These are phyloP conservation scores for Arachis stenosperma DNA, from an alignment of 306 rosid species.

Conservation along the genomic window DNA sequence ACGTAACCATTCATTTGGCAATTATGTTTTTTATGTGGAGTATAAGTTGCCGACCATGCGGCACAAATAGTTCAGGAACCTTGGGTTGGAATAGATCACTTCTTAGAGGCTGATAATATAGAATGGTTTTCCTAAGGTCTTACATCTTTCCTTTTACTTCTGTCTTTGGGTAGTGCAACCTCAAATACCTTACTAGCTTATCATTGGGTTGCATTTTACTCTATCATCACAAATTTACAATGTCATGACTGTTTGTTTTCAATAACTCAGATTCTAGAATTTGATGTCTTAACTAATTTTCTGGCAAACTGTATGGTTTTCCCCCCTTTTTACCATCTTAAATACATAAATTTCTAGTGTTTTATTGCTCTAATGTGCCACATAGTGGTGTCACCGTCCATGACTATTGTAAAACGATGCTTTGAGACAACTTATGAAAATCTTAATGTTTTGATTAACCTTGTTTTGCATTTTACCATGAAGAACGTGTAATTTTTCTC, in stretches of 20 bases:
- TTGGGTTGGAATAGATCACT: too few relatives aligned
- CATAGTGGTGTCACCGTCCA: background rate
- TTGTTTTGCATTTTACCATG: slow-evolving; percentile 25
- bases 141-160: too few relatives aligned
- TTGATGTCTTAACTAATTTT: slow-evolving; percentile 25
- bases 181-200: slow-evolving; percentile 5
- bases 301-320: background rate
- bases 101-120: too few relatives aligned
- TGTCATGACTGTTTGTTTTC: slow-evolving; percentile 20
- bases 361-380: background rate
- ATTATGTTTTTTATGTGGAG: slow-evolving; percentile 8
- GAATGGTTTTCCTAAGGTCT: too few relatives aligned
- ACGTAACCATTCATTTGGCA: slow-evolving; percentile 1
- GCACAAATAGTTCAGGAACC: too few relatives aligned
- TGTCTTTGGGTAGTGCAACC: slow-evolving; percentile 20
- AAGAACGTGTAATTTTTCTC: slow-evolving; percentile 29
- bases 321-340: background rate
- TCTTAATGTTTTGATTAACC: background rate
- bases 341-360: background rate
- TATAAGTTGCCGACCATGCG: background rate
- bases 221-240: background rate
- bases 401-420: background rate
- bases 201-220: background rate
- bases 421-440: too few relatives aligned
- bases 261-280: slow-evolving; percentile 13